phyloP scores from a whole-genome alignment of 1,284 basidiomycete genomes.

The Phylloporus sp. region DNA sequence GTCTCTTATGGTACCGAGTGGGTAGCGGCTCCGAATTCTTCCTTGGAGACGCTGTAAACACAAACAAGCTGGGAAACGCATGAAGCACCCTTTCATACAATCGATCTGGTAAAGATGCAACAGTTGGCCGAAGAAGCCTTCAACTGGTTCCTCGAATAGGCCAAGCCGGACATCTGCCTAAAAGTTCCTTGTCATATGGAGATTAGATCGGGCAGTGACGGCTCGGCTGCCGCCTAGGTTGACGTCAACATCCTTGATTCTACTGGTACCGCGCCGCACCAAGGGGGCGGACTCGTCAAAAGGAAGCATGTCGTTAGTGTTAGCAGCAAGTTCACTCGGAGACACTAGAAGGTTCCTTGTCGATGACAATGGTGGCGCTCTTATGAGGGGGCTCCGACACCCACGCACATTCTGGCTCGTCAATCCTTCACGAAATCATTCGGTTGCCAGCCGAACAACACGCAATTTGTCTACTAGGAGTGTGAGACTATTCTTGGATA shows the following conservation, averaged over 20 bases:
- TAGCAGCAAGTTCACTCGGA: constrained; percentile 24
- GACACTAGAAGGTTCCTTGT: constrained; percentile 24
- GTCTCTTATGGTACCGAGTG: no score
- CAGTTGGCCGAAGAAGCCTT: not conserved
- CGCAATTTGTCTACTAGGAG: constrained; percentile 29
- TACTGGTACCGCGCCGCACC: constrained; percentile 34
- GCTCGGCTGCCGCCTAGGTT: constrained; percentile 29
- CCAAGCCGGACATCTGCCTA: constrained; percentile 27
- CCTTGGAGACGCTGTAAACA: no score
- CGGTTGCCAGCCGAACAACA: constrained; percentile 33
- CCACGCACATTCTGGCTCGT: constrained; percentile 30
- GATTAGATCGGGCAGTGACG: constrained; percentile 26
- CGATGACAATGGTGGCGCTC: constrained; percentile 32
- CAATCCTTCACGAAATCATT: constrained; percentile 30
- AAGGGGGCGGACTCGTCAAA: constrained; percentile 37
- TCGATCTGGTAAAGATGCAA: constrained; percentile 24
- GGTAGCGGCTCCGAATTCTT: no score
- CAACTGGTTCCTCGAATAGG: constrained; percentile 14
- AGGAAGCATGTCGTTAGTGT: constrained; percentile 35
- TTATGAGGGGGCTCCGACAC: constrained; percentile 37
- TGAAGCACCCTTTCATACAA: constrained; percentile 31
- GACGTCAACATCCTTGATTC: constrained; percentile 40
- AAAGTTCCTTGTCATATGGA: constrained; percentile 31
- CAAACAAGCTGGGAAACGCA: no score
- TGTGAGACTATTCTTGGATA: constrained; percentile 34